Conservation (phyloP, 208 protist genomes). For the Spongospora subterranea region DNA sequence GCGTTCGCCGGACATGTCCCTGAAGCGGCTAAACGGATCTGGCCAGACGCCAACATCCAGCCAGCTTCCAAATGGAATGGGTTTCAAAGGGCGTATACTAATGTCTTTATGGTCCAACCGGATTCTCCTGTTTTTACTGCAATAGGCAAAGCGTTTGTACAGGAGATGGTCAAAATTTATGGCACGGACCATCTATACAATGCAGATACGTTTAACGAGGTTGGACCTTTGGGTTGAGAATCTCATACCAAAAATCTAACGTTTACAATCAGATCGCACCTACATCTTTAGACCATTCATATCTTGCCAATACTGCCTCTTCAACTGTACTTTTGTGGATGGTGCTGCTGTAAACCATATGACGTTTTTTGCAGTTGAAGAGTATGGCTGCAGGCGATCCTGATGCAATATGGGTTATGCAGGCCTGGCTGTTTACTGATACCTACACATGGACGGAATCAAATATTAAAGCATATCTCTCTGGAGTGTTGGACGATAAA, state of each 20-base stretch:
- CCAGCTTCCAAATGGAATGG: conserved; percentile 53
- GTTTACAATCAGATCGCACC: neutral
- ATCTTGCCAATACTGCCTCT: neutral
- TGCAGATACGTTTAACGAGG: conserved; percentile 75
- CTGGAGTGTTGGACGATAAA: conserved; percentile 66
- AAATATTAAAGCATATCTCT: conserved; percentile 70
- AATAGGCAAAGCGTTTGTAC: conserved; percentile 61
- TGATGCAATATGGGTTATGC: conserved; percentile 78
- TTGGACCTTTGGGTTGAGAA: conserved; percentile 68
- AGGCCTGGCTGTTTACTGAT: conserved; percentile 76
- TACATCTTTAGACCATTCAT: neutral
- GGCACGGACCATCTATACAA: conserved; percentile 73
- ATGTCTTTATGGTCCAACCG: conserved; percentile 59
- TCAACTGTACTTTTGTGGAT: neutral
- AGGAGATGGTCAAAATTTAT: neutral
- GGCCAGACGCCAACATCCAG: conserved; percentile 65
- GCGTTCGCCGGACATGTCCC: conserved; percentile 75
- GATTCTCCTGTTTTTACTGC: conserved; percentile 62
- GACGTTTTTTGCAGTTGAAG: conserved; percentile 66
- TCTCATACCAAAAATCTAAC: neutral
- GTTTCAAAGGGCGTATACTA: conserved; percentile 7
- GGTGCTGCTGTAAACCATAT: conserved; percentile 53
- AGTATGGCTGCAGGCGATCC: conserved; percentile 67
- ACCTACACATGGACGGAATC: conserved; percentile 50
- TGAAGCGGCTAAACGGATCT: conserved; percentile 59